These are phyloP conservation scores for Hapsidospora chrysogenum DNA, from an alignment of 495 filamentous ascomycete genomes.

Conservation along the genomic window DNA sequence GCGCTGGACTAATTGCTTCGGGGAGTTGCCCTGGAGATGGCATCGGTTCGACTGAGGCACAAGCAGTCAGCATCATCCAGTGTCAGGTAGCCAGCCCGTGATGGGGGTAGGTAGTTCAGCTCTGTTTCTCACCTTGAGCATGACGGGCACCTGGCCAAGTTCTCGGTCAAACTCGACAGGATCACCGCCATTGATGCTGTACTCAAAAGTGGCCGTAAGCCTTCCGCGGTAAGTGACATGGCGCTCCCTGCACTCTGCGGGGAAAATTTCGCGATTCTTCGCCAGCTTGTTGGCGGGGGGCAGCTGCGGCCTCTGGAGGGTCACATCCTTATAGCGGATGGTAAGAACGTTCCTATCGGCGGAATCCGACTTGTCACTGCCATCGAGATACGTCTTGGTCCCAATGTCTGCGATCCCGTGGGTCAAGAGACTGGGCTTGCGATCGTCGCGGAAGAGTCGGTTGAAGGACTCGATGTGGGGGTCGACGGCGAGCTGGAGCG, in stretches of 20 bases:
- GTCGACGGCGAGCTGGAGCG: constrained; percentile 61
- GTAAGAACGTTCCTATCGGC: constrained; percentile 51
- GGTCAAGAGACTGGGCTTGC: constrained; percentile 50
- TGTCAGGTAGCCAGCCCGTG: too few relatives aligned
- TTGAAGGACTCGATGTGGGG: constrained; percentile 96
- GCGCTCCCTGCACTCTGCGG: constrained; percentile 85
- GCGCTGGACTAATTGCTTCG: constrained; percentile 58
- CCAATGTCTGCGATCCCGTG: constrained; percentile 76
- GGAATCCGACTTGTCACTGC: constrained; percentile 36
- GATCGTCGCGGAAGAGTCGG: constrained; percentile 55
- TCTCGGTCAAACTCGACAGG: constrained; percentile 66
- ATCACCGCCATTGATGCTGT: constrained; percentile 69
- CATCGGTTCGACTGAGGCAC: constrained; percentile 61
- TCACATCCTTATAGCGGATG: constrained; percentile 58
- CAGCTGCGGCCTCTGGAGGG: constrained; percentile 57
- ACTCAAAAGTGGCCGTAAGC: constrained; percentile 64
- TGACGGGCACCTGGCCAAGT: constrained; percentile 77
- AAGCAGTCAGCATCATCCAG: constrained; percentile 5
- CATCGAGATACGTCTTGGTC: constrained; percentile 72
- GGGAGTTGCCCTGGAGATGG: constrained; percentile 71
- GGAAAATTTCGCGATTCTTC: constrained; percentile 68
- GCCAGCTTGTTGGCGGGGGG: constrained; percentile 67
- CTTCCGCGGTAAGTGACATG: constrained; percentile 85
- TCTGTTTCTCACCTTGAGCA: constrained; percentile 61
- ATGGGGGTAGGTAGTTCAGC: too few relatives aligned